Evolutionary conservation across 805 yeast species (phyloP), one percentile per base, ranked within the genome.

Genomic region (Candida awuae): DNA sequence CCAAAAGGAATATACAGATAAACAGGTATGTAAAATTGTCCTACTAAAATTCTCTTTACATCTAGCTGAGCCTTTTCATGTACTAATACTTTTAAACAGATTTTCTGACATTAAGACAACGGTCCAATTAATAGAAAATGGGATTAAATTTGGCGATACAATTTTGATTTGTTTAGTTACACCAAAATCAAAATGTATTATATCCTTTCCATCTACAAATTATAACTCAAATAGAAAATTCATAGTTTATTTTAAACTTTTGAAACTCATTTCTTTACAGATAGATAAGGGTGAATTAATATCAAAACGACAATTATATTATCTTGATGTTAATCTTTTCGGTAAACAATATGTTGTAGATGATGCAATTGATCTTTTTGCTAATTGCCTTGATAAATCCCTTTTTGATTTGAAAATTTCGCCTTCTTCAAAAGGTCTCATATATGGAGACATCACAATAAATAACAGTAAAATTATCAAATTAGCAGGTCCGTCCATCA

Each of bases 291-390:
- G 37, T 3, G 29, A 36, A 3, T 38, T 39, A 15, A 61, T 70
- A 1, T 67, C 84, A 1, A 65, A 65, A 38, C 58, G 87, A 44
- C 84, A 79, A 46, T 41, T 80, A 0, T 80, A 63, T 57, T 80
- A 80, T 53, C 64, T 63, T 35, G 77, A 78, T 49, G 81, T 76
- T 2, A 58, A 56, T 14, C 48, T 78, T 15, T 80, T 75, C 52
- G 44, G 53, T 15, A 51, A 47, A 3, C 86, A 80, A 49, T 12
- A 46, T 1, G 49, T 44, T 4, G 71, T 74, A 1, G 68, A 70
- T 37, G 39, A 51, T 3, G 50, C 62, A 2, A 42, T 80, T 1
- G 67, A 63, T 13, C 47, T 51, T 15, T 41, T 78, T 1, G 56
- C 68, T 4, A 34, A 47, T 3, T 51, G 70, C 4, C 51, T 77